Conservation (phyloP, 768 basidiomycete species). For the Tricholomella constricta region DNA sequence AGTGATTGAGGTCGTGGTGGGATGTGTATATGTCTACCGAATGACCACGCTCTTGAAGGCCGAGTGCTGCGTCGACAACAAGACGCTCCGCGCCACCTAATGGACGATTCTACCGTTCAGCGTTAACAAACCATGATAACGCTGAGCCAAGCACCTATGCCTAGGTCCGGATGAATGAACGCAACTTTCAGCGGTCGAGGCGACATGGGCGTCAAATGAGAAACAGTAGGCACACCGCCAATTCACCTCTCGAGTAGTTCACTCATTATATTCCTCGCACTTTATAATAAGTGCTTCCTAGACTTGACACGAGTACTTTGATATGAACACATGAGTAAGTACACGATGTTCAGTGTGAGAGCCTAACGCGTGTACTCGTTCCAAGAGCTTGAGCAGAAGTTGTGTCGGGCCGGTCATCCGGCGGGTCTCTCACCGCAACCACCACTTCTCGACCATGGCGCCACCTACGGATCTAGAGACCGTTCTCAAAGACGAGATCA, state of each 20-base stretch:
- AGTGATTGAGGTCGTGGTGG: constrained; percentile 82
- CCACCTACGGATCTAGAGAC: constrained; percentile 50
- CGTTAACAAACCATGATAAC: constrained; percentile 7
- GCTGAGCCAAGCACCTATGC: constrained; percentile 66
- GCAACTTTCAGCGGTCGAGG: constrained; percentile 54
- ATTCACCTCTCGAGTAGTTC: no score
- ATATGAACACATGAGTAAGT: no score
- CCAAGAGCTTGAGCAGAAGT: no score
- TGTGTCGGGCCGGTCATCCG: no score
- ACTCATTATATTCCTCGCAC: no score
- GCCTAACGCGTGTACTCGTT: no score
- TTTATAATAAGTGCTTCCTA: no score
- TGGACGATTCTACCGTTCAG: constrained; percentile 14
- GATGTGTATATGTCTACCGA: constrained; percentile 90
- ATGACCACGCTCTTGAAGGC: constrained; percentile 84
- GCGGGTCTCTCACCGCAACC: no score
- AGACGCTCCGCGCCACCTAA: constrained; percentile 94
- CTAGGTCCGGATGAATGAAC: constrained; percentile 93
- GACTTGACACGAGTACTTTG: no score
- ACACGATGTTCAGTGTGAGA: no score
- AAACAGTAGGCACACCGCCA: not conserved
- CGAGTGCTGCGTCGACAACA: constrained; percentile 92
- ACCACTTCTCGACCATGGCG: not conserved
- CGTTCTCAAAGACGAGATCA: constrained; percentile 63
- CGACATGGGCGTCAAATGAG: constrained; percentile 7